Evolutionary conservation across 2,329 filamentous ascomycete genomes (phyloP).

Genomic region (Leptographium wingfieldii): DNA sequence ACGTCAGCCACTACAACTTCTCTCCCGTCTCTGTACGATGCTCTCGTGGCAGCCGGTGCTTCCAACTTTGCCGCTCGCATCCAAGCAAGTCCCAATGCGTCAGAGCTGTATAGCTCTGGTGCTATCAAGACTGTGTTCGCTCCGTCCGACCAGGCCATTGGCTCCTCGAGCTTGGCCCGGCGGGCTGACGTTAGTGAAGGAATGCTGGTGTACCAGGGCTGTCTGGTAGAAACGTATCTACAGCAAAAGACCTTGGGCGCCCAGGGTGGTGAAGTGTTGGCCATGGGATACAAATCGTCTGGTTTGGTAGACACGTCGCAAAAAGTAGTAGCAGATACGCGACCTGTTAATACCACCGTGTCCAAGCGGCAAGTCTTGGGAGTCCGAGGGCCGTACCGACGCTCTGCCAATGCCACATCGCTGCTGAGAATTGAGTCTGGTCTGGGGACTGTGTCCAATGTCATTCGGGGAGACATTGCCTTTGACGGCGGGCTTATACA

Average conservation of each 20-base stretch:
- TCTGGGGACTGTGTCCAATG: constrained; percentile 15
- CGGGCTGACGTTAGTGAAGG: background rate
- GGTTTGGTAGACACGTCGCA: background rate
- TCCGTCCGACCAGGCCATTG: constrained; percentile 9
- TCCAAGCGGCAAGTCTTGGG: background rate
- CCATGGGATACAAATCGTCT: background rate
- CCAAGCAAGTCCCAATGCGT: constrained; percentile 9
- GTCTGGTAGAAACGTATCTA: no score
- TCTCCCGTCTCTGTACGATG: constrained; percentile 10
- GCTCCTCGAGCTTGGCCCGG: background rate
- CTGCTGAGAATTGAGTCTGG: constrained; percentile 13
- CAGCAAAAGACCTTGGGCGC: background rate
- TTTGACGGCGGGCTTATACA: constrained; percentile 17
- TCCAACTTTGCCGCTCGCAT: constrained; percentile 14
- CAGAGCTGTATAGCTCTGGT: constrained; percentile 10
- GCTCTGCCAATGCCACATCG: background rate
- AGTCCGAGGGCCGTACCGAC: background rate
- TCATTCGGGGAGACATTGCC: constrained; percentile 16
- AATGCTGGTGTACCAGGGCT: background rate
- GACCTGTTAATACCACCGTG: constrained; percentile 6
- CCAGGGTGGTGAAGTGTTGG: background rate
- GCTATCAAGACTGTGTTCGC: constrained; percentile 16
- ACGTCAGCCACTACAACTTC: background rate
- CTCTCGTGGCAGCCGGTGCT: constrained; percentile 13
- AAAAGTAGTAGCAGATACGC: constrained; percentile 6